Evolutionary conservation across 805 yeast genomes (phyloP), one percentile per base, ranked within the genome.

Genomic region (Saccharomyces cerevisiae): DNA sequence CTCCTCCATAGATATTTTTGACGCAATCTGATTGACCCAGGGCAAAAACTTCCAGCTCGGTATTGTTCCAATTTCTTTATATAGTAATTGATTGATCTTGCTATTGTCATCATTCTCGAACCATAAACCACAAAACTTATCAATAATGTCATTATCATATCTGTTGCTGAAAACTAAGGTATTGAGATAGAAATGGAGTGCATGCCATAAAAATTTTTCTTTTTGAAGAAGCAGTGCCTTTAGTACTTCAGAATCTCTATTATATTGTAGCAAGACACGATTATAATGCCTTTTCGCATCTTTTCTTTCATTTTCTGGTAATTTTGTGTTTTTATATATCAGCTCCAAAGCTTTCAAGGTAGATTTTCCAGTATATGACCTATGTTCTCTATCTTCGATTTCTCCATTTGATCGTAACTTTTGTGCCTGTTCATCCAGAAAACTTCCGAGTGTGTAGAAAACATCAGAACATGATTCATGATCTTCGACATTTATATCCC

Each of bases 121-220:
- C 96, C 97, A 92, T 10, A 92, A 67, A 0, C 91, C 86, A 67
- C 91, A 85, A 57, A 91, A 85, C 53, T 87, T 79, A 63, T 89
- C 95, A 29, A 85, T 71, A 51, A 81, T 85, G 55, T 79, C 80
- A 50, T 79, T 82, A 52, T 76, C 79, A 55, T 66, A 73, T 2
- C 61, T 62, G 49, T 76, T 79, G 47, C 75, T 67, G 21, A 72
- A 67, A 1, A 75, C 65, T n/a, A 87, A 69, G 14, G 86, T 73
- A 46, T 72, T 75, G 51, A 89, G 62, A 62, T 84, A 88, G 58
- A 79, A 84, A 24, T 75, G 76, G 14, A 84, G 72, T 0, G 95
- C 80, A 32, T 79, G 76, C 26, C 69, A 69, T 6, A 82, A 73
- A 61, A 84, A 81, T 1, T 64, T 68, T 27, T 71, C 68, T 49